Base-by-base conservation (phyloP, 108 stramenopile species). In the Aurantiochytrium sp. region DNA sequence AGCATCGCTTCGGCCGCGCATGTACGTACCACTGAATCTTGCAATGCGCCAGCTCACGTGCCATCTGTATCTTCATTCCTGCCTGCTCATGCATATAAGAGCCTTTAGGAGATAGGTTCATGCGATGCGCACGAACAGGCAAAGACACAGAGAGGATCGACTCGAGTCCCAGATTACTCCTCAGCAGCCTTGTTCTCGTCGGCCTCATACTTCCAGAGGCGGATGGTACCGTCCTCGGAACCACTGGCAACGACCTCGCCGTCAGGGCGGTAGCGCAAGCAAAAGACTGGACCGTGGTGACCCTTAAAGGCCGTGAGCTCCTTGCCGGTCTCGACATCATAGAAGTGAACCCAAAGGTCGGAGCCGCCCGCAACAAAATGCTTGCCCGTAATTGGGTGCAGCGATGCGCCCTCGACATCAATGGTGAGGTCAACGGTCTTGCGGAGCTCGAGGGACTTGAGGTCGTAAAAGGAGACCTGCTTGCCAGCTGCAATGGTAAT, bases 211-310 rank as follows among this genome's bases (percentile, higher is more conserved):
- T 91, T 71, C 99, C 99, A 99, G 58, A 99, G 89, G 25, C 99
- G 97, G 92, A 99, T 98, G 28, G 98, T 99, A 14, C 98, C 99
- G 94, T 99, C 99, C 92, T 99, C 98, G 18, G 95, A 95, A 12
- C 98, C 99, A 0, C 97, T 97, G 0, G 97, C 98, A 92, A 96
- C 98, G 5, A 19, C 23, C 89, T 90, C 92, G 16, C 98, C 99
- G 87, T 96, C 95, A 25, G 98, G 97, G 8, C 93, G 83, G 94
- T 96, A 99, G 60, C 98, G 93, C 60, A 99, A 83, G 92, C 98
- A 98, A 18, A 98, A 94, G 88, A 99, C 96, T 55, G 99, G 99
- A 4, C 99, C 99, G 90, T 98, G 98, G 92, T 99, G 99, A 60
- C 99, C 99, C 94, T 98, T 98, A 89, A 96, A 95, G 87, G 95